Base-by-base conservation (phyloP, 352 stramenopile genomes). In the Phytophthora palmivora region DNA sequence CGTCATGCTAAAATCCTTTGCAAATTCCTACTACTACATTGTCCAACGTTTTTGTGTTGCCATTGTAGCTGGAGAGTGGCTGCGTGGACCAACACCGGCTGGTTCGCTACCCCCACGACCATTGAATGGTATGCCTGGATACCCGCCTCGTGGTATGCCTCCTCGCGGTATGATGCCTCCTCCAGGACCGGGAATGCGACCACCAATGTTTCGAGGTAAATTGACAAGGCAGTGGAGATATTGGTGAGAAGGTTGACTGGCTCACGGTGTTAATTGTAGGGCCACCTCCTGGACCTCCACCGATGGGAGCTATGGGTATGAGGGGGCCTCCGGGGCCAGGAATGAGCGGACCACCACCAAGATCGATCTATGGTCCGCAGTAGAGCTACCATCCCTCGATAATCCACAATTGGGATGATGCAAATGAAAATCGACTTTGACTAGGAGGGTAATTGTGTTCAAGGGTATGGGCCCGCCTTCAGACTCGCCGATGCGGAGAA, bases 161-260 rank as follows among this genome's bases (percentile, higher is more conserved):
- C 85, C 87, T 39, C 65, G 77, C 45, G 86, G 86, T 5, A 93
- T 92, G 80, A 88, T 95, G 72, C 77, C 79, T 44, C 84, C 84
- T n/a, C 72, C 71, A 24, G 61, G 61, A 18, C 37, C 48, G 54
- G 82, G 24, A 44, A 93, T 95, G 87, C 79, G 87, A 28, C 87
- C 87, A 8, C 86, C 86, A 16, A 88, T 88, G 58, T 87, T 89
- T 59, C 62, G 76, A 65, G 79, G 76, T 80, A 18, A 57, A 44
- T 16, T 59, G 21, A 58, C 19, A 55, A 22, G 26, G 41, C 24
- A 21, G 24, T 6, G 1, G 15, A 38, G 8, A 7, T 26, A 15
- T 42, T 26, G 6, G 34, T 42, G 43, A 26, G 9, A 16, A 6
- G 24, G 11, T 19, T 41, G 11, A 63, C 21, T 28, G 22, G 41